Conservation (phyloP, 2,329 filamentous ascomycete genomes). For the Trichoderma endophyticum region DNA sequence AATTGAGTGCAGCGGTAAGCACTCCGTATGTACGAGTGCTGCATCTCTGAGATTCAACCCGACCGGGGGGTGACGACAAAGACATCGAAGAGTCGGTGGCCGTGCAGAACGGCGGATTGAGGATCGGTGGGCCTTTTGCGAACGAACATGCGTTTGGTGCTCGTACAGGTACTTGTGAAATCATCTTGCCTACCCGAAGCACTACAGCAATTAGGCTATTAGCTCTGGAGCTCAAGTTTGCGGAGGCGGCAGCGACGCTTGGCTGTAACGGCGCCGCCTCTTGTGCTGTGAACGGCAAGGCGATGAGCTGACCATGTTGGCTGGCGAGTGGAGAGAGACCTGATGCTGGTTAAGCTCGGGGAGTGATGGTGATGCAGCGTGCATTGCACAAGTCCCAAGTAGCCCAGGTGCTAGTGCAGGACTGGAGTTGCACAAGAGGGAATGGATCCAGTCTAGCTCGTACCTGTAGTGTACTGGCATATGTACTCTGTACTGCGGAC, state of each 20-base stretch:
- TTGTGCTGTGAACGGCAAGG: constrained; percentile 3
- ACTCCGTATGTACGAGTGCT: background rate
- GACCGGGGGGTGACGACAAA: background rate
- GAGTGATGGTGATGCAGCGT: constrained; percentile 8
- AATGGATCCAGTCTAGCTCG: background rate
- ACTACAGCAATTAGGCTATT: constrained; percentile 3
- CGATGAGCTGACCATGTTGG: constrained; percentile 2
- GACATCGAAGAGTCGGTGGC: constrained; percentile 16
- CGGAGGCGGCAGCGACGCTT: constrained; percentile 5
- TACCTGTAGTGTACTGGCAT: background rate
- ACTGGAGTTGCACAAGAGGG: background rate
- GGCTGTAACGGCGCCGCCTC: background rate
- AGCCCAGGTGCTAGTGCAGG: background rate
- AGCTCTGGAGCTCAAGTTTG: background rate
- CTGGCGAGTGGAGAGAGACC: background rate
- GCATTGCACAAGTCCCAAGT: constrained; percentile 12
- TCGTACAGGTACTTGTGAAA: background rate
- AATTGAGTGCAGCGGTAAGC: background rate
- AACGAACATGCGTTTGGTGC: background rate
- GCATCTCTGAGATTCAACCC: background rate
- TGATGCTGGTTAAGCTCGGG: background rate
- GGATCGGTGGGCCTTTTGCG: background rate
- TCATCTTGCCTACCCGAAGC: background rate
- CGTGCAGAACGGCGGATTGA: constrained; percentile 2
- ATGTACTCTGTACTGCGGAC: background rate